These are phyloP conservation scores for Penicillium salamii DNA, from an alignment of 495 filamentous ascomycete genomes.

Conservation along the genomic window DNA sequence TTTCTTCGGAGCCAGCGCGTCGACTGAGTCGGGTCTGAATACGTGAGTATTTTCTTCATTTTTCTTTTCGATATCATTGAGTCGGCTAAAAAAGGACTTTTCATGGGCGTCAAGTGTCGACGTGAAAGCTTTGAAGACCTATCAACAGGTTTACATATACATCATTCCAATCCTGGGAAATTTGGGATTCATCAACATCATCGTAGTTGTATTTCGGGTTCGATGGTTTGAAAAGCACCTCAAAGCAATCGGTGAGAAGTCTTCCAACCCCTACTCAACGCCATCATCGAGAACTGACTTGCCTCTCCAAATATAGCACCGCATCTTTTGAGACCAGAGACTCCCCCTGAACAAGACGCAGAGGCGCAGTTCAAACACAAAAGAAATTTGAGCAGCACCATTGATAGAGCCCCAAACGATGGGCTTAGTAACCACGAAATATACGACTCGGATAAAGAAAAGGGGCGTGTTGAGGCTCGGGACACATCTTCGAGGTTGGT, in stretches of 20 bases:
- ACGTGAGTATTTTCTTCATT: slow-evolving; percentile 25
- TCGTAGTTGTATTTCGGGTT: slow-evolving; percentile 32
- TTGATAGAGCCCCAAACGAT: not conserved
- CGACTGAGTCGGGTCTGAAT: slow-evolving; percentile 43
- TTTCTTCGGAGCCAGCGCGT: slow-evolving; percentile 43
- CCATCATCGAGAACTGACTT: slow-evolving; percentile 1
- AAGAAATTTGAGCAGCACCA: not conserved
- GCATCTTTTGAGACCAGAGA: not conserved
- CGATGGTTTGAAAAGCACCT: slow-evolving; percentile 36
- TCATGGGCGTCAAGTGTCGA: slow-evolving; percentile 23
- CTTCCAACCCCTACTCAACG: not conserved
- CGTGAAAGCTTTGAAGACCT: slow-evolving; percentile 35
- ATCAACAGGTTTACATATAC: slow-evolving; percentile 39
- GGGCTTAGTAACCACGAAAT: not conserved
- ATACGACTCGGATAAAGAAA: not conserved
- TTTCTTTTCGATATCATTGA: not conserved
- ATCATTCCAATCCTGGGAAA: slow-evolving; percentile 33
- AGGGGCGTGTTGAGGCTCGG: not conserved
- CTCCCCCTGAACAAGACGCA: not conserved
- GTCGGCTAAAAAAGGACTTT: not conserved
- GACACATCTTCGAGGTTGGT: slow-evolving; percentile 4
- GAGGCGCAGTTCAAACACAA: slow-evolving; percentile 1
- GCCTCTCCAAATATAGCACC: slow-evolving; percentile 1
- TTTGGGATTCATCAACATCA: slow-evolving; percentile 35
- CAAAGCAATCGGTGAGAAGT: slow-evolving; percentile 14